Evolutionary conservation across 1,139 yeast genomes (phyloP).

Genomic region (Pichiaceae sp.): DNA sequence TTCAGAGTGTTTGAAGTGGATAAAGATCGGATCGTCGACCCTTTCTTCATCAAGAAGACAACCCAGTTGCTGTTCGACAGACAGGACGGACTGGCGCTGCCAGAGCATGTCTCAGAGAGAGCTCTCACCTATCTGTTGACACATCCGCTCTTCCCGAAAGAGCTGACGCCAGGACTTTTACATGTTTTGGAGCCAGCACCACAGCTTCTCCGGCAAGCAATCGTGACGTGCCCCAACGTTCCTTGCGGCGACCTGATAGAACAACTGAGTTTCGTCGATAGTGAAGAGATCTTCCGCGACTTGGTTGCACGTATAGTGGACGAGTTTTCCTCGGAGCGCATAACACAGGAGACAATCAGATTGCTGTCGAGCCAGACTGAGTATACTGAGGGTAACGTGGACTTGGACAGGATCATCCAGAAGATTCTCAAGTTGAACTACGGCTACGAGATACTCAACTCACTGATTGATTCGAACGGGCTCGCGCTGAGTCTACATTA

Average conservation of each 20-base stretch:
- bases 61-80: conserved; percentile 24
- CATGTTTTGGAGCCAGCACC: conserved; percentile 36
- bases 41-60: conserved; percentile 43
- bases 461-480: conserved; percentile 68
- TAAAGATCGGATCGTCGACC: conserved; percentile 60
- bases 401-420: conserved; percentile 36
- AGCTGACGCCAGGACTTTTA: conserved; percentile 47
- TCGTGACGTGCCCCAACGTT: conserved; percentile 68
- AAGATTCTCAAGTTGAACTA: conserved; percentile 34
- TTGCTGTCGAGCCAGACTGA: conserved; percentile 17
- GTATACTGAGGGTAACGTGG: conserved; percentile 14
- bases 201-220: conserved; percentile 69
- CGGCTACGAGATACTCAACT: conserved; percentile 54
- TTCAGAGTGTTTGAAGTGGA: conserved; percentile 52
- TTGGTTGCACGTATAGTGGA: conserved; percentile 57
- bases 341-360: conserved; percentile 31
- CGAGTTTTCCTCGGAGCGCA: conserved; percentile 45
- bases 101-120: conserved; percentile 40
- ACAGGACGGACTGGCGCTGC: conserved; percentile 4
- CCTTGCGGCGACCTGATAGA: conserved; percentile 53
- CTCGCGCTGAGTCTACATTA: conserved; percentile 36
- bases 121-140: conserved; percentile 70
- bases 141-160: conserved; percentile 75
- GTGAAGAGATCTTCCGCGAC: conserved; percentile 60
- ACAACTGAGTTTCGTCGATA: conserved; percentile 43